phyloP scores from a whole-genome alignment of 495 filamentous ascomycete species.

The Trypethelium eluteriae region DNA sequence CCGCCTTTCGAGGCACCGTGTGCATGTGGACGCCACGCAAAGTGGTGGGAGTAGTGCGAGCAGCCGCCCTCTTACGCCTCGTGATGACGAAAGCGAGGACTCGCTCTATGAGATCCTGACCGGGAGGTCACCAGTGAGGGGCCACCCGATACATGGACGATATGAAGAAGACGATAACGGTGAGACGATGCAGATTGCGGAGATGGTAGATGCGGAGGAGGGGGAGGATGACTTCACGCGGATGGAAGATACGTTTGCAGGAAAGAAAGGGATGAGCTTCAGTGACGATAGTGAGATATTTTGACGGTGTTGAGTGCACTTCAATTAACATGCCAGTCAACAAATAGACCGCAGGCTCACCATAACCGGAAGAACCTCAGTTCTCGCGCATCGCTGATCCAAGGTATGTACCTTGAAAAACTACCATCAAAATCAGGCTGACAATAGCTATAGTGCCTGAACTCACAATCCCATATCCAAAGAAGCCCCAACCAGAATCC shows the following conservation, averaged over 20 bases:
- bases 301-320: neutral
- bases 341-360: too few relatives aligned
- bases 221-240: neutral
- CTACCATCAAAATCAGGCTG: too few relatives aligned
- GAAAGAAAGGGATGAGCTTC: conserved; percentile 2
- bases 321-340: too few relatives aligned
- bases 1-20: too few relatives aligned
- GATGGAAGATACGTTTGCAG: conserved; percentile 7
- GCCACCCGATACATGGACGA: neutral
- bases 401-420: too few relatives aligned
- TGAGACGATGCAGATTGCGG: neutral
- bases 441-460: too few relatives aligned
- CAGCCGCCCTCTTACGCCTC: neutral
- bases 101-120: conserved; percentile 8
- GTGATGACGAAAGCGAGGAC: neutral
- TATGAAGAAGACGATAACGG: neutral
- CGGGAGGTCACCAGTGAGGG: neutral
- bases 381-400: too few relatives aligned
- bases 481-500: neutral
- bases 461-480: neutral
- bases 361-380: too few relatives aligned
- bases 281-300: conserved; percentile 1
- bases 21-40: too few relatives aligned
- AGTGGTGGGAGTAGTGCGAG: neutral
- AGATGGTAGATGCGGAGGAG: conserved; percentile 7